Evolutionary conservation across 2,329 filamentous ascomycete species (phyloP), one percentile per base, ranked within the genome.

Genomic region (Trichoderma simmonsii): DNA sequence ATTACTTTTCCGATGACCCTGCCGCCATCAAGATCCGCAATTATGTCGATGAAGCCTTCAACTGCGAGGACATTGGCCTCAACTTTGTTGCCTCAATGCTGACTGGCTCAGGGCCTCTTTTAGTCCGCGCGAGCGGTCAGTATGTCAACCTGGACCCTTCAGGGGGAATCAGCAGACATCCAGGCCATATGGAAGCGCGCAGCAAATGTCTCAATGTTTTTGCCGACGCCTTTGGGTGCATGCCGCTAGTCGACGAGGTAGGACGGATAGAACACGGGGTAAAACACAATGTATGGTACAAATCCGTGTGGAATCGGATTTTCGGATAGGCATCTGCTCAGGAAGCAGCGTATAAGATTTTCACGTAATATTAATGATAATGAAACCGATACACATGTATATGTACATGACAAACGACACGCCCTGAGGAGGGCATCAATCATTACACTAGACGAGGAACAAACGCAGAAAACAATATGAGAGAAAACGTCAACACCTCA

Each of bases 1-100:
- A 79, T 72, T 83, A 82, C 74, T 82, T 77, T 1, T 80, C 81
- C 3, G 77, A 78, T 15, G 79, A 80, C 12, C 75, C 75, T 3
- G 71, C 75, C 36, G 76, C 78, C 67, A 77, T 74, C 6, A 76
- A 75, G 66, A 78, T 83, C n/a, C 79, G 82, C 4, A 74, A 77
- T 1, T 81, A 82, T 68, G 81, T 83, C 15, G 82, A 83, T 28
- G 72, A 79, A 18, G 74, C 78, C 59, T 81, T 82, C 75, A 83
- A 83, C 75, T 83, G 82, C 76, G 82, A 83, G 72, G 82, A 83
- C 51, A 78, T 83, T 70, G 82, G 79, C n/a, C 73, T 83, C 61
- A 83, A 83, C 74, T 83, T 79, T 48, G 75, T 82, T 26, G 77
- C 79, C 3, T 78, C 79, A 1, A 73, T 78, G 28, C 71, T 83